Evolutionary conservation across 2,329 filamentous ascomycete genomes (phyloP).

Genomic region (Fusarium torreyae): DNA sequence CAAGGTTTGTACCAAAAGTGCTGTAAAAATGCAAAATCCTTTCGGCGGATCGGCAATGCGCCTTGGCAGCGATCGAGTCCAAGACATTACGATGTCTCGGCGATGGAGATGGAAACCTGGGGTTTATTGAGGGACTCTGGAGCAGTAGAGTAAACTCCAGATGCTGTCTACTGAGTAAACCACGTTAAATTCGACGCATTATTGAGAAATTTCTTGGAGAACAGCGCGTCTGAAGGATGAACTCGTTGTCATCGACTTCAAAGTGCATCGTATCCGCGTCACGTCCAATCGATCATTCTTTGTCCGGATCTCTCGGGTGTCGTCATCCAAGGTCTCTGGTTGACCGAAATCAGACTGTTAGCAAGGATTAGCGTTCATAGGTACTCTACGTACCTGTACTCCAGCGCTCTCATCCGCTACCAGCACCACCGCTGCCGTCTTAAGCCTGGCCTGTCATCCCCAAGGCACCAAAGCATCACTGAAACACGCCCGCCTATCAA

Average conservation of each 20-base stretch:
- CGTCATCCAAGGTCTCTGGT: conserved; percentile 14
- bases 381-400: conserved; percentile 6
- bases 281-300: not conserved
- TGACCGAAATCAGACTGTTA: not conserved
- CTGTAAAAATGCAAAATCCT: not conserved
- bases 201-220: not conserved
- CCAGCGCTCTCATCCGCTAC: not conserved
- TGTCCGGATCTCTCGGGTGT: conserved; percentile 37
- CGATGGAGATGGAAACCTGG: not conserved
- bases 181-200: too few relatives aligned
- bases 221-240: not conserved
- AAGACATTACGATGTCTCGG: conserved; percentile 14
- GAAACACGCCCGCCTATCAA: conserved; percentile 15
- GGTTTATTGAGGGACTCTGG: not conserved
- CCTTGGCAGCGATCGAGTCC: conserved; percentile 14
- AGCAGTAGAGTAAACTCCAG: not conserved
- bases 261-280: not conserved
- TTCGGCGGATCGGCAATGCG: conserved; percentile 28
- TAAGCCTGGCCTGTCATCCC: conserved; percentile 1
- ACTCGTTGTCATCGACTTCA: not conserved
- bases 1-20: conserved; percentile 14
- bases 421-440: not conserved
- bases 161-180: not conserved
- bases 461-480: not conserved
- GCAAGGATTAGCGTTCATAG: conserved; percentile 6